A percentile compares a stretch with the other conserved stretches of the same genome.
phyloP scores from a whole-genome alignment of 306 rosid genomes.

The Canavalia ensiformis region DNA sequence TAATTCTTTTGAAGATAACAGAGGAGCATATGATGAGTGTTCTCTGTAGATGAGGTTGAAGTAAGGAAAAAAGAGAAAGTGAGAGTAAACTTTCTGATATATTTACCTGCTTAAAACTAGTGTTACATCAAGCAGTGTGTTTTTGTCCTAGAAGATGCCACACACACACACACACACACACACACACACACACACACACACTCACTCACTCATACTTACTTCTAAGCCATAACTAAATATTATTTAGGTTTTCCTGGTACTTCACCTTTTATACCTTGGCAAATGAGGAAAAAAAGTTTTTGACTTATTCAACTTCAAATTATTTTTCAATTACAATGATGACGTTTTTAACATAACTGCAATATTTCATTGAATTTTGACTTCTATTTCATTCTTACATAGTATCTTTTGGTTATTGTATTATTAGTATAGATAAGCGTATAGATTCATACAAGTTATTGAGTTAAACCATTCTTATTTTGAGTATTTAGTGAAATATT shows the following conservation, averaged over 20 bases:
- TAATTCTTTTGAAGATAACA: background rate
- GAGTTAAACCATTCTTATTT: slow-evolving; percentile 12
- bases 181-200: no score
- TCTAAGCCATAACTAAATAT: background rate
- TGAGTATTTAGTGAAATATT: background rate
- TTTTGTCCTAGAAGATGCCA: background rate
- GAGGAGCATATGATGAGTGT: background rate
- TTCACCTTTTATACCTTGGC: background rate
- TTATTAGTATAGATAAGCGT: background rate
- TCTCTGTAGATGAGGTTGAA: background rate
- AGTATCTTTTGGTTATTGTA: background rate
- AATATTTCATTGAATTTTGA: background rate
- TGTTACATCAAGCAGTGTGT: background rate
- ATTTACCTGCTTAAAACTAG: slow-evolving; percentile 17
- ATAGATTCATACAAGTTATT: background rate
- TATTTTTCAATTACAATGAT: background rate
- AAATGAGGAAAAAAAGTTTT: background rate
- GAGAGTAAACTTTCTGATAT: background rate
- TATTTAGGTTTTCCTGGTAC: slow-evolving; percentile 1
- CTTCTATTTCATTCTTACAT: background rate
- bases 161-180: no score
- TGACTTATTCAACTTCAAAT: background rate
- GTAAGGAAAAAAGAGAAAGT: background rate
- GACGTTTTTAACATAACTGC: background rate
- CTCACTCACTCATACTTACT: background rate